Evolutionary conservation across 345 rosid genomes (phyloP).

Genomic region (Lumnitzera littorea): DNA sequence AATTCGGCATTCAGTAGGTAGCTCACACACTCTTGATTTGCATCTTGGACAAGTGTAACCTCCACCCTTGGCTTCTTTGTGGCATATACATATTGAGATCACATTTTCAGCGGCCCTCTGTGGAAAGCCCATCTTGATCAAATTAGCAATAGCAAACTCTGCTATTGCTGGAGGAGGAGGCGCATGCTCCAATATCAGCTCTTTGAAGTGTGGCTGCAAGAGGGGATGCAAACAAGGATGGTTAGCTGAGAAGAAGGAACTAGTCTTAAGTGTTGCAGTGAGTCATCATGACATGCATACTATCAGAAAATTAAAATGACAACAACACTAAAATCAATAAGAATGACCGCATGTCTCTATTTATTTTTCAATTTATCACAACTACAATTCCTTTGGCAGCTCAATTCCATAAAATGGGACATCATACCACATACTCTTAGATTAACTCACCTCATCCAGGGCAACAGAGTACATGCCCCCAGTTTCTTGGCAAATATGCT

Average conservation of each 20-base stretch:
- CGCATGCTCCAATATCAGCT: slow-evolving; percentile 80
- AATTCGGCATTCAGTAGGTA: slow-evolving; percentile 76
- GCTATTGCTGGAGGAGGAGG: slow-evolving; percentile 96
- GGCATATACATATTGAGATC: slow-evolving; percentile 79
- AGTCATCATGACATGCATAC: not conserved
- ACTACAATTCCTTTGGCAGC: no score
- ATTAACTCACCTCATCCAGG: slow-evolving; percentile 67
- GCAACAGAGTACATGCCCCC: slow-evolving; percentile 80
- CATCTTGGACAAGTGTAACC: slow-evolving; percentile 93
- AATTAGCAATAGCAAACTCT: slow-evolving; percentile 72
- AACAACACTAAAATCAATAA: not conserved
- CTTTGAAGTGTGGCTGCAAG: slow-evolving; percentile 70
- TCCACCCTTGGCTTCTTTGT: slow-evolving; percentile 81
- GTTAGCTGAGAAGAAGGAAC: not conserved
- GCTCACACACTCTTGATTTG: slow-evolving; percentile 83
- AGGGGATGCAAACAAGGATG: slow-evolving; percentile 4
- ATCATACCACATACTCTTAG: not conserved
- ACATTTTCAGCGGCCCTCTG: slow-evolving; percentile 79
- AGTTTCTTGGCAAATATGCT: slow-evolving; percentile 86
- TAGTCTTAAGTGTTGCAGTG: no score
- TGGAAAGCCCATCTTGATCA: slow-evolving; percentile 94
- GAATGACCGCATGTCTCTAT: no score
- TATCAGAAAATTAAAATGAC: not conserved
- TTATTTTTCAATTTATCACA: no score
- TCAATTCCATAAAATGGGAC: no score